Base-by-base conservation (phyloP, 2,329 filamentous ascomycete species). In the Exserohilum turcica region DNA sequence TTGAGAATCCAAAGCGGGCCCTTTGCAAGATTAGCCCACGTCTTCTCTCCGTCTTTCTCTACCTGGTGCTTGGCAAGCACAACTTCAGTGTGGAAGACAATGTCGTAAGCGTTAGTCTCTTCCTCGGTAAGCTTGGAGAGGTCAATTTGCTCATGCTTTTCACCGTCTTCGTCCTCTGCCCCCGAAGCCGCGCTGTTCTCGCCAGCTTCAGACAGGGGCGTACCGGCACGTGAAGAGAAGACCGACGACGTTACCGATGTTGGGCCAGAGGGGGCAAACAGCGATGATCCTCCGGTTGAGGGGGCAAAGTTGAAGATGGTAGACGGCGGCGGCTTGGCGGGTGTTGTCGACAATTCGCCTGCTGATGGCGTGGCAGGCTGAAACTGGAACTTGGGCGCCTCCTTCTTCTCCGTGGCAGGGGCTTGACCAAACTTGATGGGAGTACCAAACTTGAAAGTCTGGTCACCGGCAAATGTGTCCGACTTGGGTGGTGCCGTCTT, bases 1-100 rank as follows among this genome's bases (percentile, higher is more conserved):
- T 71, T 72, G 37, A 76, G 64, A 24, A 76, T 70, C 60, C 68
- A 73, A 3, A 76, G 54, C 3, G 68, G 67, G 10, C 71, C 73
- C 24, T 64, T 67, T 2, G 66, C 68, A 28, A 68, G 52, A 42
- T 60, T 71, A 21, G 66, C 61, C 72, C 72, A 76, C 1, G 54
- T 52, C 52, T 71, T 71, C 33, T 57, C 63, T 27, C 61, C 54
- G 13, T 59, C 59, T 32, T 68, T 59, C 24, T 64, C 61, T 19
- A 67, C 58, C 35, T 65, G 57, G 43, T 69, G 59, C 54, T 71
- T 70, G 37, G 65, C 65, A 32, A 73, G 52, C 15, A 65, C 64
- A 12, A 57, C 56, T 29, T 69, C 64, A 12, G 61, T 57, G 38
- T 71, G 62, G 53, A 74, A 76, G 29, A 75, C 56, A 12, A 75